Conservation (phyloP, 2,329 filamentous ascomycete genomes). For the Aureobasidium sp. region DNA sequence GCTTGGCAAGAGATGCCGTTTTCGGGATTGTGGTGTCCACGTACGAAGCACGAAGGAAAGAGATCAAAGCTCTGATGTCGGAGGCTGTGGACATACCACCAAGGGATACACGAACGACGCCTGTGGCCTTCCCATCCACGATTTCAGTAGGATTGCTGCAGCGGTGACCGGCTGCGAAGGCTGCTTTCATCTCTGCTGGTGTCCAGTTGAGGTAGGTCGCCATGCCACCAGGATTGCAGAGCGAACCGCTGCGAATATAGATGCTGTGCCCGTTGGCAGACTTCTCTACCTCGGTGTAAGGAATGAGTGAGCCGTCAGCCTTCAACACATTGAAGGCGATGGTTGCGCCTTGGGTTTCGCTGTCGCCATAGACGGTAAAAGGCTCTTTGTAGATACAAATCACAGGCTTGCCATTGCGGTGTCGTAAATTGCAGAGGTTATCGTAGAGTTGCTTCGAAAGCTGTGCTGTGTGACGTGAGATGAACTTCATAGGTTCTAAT, state of each 20-base stretch:
- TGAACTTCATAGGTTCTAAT: constrained; percentile 50
- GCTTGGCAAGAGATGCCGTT: neutral
- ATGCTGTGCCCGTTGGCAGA: constrained; percentile 70
- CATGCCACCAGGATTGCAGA: constrained; percentile 88
- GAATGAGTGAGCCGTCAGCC: constrained; percentile 63
- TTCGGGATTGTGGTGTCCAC: constrained; percentile 18
- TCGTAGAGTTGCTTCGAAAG: constrained; percentile 54
- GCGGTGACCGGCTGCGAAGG: constrained; percentile 76
- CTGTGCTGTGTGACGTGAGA: constrained; percentile 64
- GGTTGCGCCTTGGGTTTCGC: constrained; percentile 58
- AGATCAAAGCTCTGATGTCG: constrained; percentile 66
- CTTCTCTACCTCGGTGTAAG: constrained; percentile 80
- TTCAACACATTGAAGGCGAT: constrained; percentile 77
- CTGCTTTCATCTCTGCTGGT: constrained; percentile 73
- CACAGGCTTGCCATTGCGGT: constrained; percentile 60
- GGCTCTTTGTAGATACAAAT: constrained; percentile 57
- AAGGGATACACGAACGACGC: constrained; percentile 75
- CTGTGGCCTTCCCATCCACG: constrained; percentile 77
- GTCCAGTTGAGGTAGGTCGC: constrained; percentile 64
- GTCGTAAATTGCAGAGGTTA: constrained; percentile 53
- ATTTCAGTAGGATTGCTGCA: constrained; percentile 81
- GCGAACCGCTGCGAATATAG: constrained; percentile 77
- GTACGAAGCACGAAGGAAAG: constrained; percentile 29
- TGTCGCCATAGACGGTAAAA: constrained; percentile 36
- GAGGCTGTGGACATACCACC: constrained; percentile 78